Base-by-base conservation (phyloP, 306 rosid genomes). In the Quillaja saponaria region DNA sequence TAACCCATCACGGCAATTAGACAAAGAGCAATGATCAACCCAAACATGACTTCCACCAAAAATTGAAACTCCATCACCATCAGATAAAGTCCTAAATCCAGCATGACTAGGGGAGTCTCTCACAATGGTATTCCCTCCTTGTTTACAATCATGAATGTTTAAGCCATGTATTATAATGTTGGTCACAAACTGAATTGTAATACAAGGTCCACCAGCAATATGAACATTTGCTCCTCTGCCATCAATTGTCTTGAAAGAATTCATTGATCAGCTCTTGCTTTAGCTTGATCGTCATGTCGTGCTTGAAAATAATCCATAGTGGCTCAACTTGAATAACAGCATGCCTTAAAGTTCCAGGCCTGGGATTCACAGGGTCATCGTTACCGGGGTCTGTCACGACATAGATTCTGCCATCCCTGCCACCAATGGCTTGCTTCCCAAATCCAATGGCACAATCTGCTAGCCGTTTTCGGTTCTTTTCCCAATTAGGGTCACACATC, bases 201-300 rank as follows among this genome's bases (percentile, higher is more conserved):
- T 84, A 74, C 96, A 92, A 3, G 99, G 96, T 0, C 99, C 99
- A 0, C 99, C 95, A 6, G 94, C 86, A 13, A 92, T 86, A 80
- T 92, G 95, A 1, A 92, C 99, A 40, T 48, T 82, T 0, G 38
- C 75, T 11, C 96, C 99, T 55, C 96, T 80, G 0, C 99, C 99
- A 49, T 92, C 99, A 64, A 92, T 84, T 0, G 96, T 92, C 56
- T 92, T 92, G 63, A 81, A 89, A 0, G 99, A 89, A 72, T 89
- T 92, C 87, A 92, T n/a, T 77, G 44, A 92, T 73, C 0, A 92
- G 75, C 71, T 92, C 99, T 40, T 85, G 63, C 44, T 81, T 81
- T 0, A 89, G 78, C 78, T 57, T 82, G 46, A 92, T 89, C 45
- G 71, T 85, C 99, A 92, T 89, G 79, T 84, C 86, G 0, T 80